Evolutionary conservation across 1,284 basidiomycete species (phyloP), one percentile per base, ranked within the genome.

Genomic region (Sphaerobolus stellatus): DNA sequence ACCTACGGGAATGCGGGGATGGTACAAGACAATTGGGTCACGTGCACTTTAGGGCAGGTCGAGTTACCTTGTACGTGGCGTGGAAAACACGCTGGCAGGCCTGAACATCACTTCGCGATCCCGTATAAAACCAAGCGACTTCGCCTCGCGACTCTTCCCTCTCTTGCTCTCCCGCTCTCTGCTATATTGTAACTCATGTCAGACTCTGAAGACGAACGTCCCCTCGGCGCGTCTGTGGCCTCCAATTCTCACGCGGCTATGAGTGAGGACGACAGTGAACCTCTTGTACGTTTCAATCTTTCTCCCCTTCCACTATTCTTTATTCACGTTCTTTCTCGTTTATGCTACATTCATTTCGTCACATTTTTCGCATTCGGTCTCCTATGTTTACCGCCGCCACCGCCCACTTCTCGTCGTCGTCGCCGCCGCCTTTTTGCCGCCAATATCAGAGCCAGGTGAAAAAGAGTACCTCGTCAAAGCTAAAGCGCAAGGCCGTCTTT

Each of bases 171-270:
- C 48, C 49, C 51, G 57, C 47, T 53, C 59, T 62, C 57, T 53
- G 44, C 53, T 45, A 47, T 48, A 44, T 27, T 50, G 43, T 45
- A 40, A 34, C 38, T 46, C n/a, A 80, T 81, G 75, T 75, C 79
- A 50, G 74, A 75, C 56, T 83, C 82, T 11, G 87, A 88, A 70
- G 85, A 89, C 64, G 85, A 90, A 66, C 75, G 76, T 63, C 82
- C 85, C 11, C 77, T 88, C 41, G 79, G 77, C n/a, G 68, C 73
- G 38, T 69, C 63, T 51, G 59, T 67, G 64, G 62, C 61, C 56
- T 66, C 68, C 59, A 82, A 84, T 58, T 76, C 77, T 57, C 78
- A 79, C 64, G 72, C 38, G 66, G 72, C 55, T 67, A 82, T 83
- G 78, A 84, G 81, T 60, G 45, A 82, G 57, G 83, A 83, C 58